Base-by-base conservation (phyloP, 192 early-diverging fungal species). In the Geranomyces variabilis region DNA sequence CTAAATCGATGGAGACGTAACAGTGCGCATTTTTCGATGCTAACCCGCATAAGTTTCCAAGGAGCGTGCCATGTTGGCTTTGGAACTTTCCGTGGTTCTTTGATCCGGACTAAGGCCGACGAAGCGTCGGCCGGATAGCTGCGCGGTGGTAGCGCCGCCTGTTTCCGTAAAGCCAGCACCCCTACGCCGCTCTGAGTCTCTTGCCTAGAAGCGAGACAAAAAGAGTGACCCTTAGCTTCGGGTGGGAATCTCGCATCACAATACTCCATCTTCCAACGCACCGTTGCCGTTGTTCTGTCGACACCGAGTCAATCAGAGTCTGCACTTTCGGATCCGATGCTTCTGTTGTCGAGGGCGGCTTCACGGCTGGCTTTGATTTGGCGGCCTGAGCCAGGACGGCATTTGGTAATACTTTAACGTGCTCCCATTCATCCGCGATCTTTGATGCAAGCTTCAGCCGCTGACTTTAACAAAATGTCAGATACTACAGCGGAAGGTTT, bases 1-100 rank as follows among this genome's bases (percentile, higher is more conserved):
- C 67, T 28, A 33, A 28, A 19, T 22, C 29, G n/a, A 48, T n/a
- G 36, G 10, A 41, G 36, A 41, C 10, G 36, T 41, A 41, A 41
- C 3, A 41, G 10, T 36, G 19, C 0, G 10, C 19, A 44, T 22
- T 26, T 30, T 44, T 4, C 31, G 1, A 0, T 17, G 14, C 66
- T 55, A 13, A 82, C 88, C 63, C 84, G 85, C 93, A 94, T 95
- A 66, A 99, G 82, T 82, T 96, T 96, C 97, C 97, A 99, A 29
- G 97, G 97, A 47, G 97, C 93, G 80, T 99, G 97, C 97, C 97
- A 99, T 44, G 88, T 82, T 4, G 97, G 97, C 57, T 89, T 87
- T 24, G 84, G 81, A n/a, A 83, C 72, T 64, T 84, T 83, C 51
- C 83, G 66, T 14, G 79, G 64, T 49, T 89, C 80, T 53, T 84